Base-by-base conservation (phyloP, 345 rosid species). In the Lumnitzera littorea region DNA sequence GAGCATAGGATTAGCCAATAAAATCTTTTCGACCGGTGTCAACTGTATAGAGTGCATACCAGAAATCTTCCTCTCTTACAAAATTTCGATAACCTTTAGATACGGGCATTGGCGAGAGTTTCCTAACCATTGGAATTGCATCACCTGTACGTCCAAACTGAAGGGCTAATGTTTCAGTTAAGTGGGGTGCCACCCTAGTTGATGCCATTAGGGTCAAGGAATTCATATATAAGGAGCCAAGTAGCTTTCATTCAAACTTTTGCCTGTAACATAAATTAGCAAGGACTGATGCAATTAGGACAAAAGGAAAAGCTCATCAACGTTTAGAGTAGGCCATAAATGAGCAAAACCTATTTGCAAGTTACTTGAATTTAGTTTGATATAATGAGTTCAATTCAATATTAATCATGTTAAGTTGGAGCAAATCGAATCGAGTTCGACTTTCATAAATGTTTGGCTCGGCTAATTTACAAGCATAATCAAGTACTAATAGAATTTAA, bases 1-100 rank as follows among this genome's bases (percentile, higher is more conserved):
- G 62, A 23, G 68, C 36, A 12, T 70, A 77, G 9, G 73, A 70
- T 14, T 74, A 58, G 24, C 62, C 68, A 15, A 78, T 72, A 27
- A 87, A 51, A 73, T 87, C 91, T 36, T 87, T 87, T 67, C 84
- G 91, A 47, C 95, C 88, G 16, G 82, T 87, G 53, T 87, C 88
- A 10, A 84, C 72, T 55, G 67, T 67, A 71, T 87, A 74, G 10
- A 87, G 75, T 46, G 91, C 95, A 43, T 78, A 69, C 64, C 46
- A 48, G 58, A 75, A 87, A 53, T 71, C 78, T 31, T 69, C 69
- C 15, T 74, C 85, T 13, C 64, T 58, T 0, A 80, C 53, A 67
- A 78, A 76, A 57, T 78, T 63, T 56, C 51, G 53, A 63, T 65
- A 66, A 73, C 81, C 77, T 62, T 54, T 59, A 0, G 62, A 48